A percentile compares a stretch with the other conserved stretches of the same genome.
Conservation (phyloP, 2,329 filamentous ascomycete species). For the Ploettnerulaceae sp. region DNA sequence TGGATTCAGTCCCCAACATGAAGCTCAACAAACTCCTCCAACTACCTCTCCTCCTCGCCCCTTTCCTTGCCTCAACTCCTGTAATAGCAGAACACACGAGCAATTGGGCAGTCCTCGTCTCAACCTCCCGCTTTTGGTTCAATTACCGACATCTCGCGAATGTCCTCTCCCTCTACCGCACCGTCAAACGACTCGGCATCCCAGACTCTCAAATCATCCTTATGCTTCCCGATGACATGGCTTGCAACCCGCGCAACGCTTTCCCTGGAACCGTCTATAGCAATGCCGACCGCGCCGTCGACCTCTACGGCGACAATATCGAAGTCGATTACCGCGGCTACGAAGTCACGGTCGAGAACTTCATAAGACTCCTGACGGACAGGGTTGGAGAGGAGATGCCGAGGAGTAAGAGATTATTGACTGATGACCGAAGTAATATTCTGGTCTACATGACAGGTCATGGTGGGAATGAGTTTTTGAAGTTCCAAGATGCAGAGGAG, state of each 20-base stretch:
- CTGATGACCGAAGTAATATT: constrained; percentile 93
- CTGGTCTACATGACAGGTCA: constrained; percentile 99
- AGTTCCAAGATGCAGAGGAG: constrained; percentile 97
- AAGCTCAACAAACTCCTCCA: constrained; percentile 41
- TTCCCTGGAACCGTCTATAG: constrained; percentile 98
- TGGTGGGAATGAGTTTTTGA: constrained; percentile 94
- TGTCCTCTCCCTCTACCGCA: constrained; percentile 94
- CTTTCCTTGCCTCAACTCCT: constrained; percentile 40
- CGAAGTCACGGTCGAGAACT: constrained; percentile 98
- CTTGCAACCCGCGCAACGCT: constrained; percentile 96
- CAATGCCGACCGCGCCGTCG: constrained; percentile 91
- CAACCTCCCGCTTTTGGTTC: constrained; percentile 99
- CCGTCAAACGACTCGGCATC: constrained; percentile 94
- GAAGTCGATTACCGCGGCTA: constrained; percentile 98
- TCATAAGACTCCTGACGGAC: constrained; percentile 91
- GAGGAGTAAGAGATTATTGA: constrained; percentile 85
- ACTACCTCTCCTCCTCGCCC: constrained; percentile 42
- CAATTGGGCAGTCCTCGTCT: constrained; percentile 99
- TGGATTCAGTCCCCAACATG: constrained; percentile 45
- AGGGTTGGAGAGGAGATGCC: constrained; percentile 93
- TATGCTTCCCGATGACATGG: constrained; percentile 99
- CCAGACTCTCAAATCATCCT: constrained; percentile 98
- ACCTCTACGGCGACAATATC: constrained; percentile 97
- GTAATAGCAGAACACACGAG: constrained; percentile 75
- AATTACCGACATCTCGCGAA: constrained; percentile 99